Conservation (phyloP, 2,329 filamentous ascomycete genomes). For the Fusarium graminum region DNA sequence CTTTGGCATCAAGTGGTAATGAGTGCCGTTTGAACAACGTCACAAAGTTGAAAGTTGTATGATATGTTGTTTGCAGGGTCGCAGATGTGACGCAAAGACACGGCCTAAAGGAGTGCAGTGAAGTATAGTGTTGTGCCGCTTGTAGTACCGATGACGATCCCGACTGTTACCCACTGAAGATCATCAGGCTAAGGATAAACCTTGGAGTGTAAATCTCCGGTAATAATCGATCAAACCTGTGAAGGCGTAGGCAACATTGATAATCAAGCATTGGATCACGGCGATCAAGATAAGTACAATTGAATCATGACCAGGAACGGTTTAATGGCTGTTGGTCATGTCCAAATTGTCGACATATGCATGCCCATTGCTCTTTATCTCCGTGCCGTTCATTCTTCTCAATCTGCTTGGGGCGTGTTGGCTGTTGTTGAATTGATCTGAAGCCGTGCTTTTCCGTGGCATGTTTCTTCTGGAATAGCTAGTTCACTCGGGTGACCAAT, state of each 20-base stretch:
- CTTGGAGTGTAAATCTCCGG: conserved; percentile 34
- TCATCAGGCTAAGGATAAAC: conserved; percentile 20
- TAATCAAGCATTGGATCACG: not conserved
- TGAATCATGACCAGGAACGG: not conserved
- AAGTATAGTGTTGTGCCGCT: not conserved
- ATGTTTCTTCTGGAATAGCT: not conserved
- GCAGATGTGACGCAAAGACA: conserved; percentile 14
- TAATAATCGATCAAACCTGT: conserved; percentile 1
- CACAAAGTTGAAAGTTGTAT: conserved; percentile 2
- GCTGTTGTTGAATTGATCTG: conserved; percentile 20
- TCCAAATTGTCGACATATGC: not conserved
- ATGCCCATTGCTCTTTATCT: not conserved
- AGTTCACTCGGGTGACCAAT: not conserved
- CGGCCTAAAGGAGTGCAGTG: conserved; percentile 9
- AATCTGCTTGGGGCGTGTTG: conserved; percentile 30
- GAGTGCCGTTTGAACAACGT: conserved; percentile 8
- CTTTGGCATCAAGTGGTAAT: conserved; percentile 1
- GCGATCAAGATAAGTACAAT: not conserved
- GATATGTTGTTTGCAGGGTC: conserved; percentile 1
- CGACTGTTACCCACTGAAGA: conserved; percentile 15
- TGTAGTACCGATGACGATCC: conserved; percentile 30
- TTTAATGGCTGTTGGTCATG: not conserved
- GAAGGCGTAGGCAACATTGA: too few relatives aligned
- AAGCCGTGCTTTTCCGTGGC: conserved; percentile 1
- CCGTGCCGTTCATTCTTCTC: not conserved